Conservation (phyloP, 1,284 basidiomycete genomes). For the Microstroma glucosiphilum region DNA sequence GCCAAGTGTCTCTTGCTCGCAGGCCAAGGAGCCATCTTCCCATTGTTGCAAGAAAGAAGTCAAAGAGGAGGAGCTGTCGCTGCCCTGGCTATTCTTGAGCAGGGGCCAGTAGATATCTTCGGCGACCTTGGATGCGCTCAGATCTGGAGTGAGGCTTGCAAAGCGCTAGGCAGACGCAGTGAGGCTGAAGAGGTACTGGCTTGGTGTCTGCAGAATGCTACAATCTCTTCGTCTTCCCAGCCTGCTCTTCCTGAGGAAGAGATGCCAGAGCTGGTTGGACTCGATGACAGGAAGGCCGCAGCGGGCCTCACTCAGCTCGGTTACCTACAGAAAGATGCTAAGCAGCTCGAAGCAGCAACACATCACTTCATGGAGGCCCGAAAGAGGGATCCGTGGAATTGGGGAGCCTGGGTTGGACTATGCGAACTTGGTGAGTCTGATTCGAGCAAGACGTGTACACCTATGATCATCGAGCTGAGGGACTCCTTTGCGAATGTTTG, state of each 20-base stretch:
- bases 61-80: background rate
- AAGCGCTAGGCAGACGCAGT: background rate
- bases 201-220: background rate
- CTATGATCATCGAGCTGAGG: background rate
- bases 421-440: background rate
- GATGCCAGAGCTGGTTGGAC: background rate
- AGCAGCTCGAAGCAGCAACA: background rate
- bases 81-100: background rate
- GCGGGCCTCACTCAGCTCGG: background rate
- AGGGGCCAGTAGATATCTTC: background rate
- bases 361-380: background rate
- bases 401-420: background rate
- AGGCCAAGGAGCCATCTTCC: conserved; percentile 1
- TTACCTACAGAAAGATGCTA: background rate
- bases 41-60: background rate
- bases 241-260: background rate
- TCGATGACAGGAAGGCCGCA: background rate
- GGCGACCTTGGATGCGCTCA: conserved; percentile 4
- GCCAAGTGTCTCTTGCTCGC: background rate
- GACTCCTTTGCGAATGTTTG: background rate
- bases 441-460: too few species aligned
- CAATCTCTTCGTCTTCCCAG: background rate
- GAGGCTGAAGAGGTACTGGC: background rate
- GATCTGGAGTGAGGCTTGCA: conserved; percentile 5
- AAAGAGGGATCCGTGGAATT: conserved; percentile 4